A percentile compares a stretch with the other conserved stretches of the same genome.
Conservation (phyloP, 2,329 filamentous ascomycete species). For the Cercospora sp. region DNA sequence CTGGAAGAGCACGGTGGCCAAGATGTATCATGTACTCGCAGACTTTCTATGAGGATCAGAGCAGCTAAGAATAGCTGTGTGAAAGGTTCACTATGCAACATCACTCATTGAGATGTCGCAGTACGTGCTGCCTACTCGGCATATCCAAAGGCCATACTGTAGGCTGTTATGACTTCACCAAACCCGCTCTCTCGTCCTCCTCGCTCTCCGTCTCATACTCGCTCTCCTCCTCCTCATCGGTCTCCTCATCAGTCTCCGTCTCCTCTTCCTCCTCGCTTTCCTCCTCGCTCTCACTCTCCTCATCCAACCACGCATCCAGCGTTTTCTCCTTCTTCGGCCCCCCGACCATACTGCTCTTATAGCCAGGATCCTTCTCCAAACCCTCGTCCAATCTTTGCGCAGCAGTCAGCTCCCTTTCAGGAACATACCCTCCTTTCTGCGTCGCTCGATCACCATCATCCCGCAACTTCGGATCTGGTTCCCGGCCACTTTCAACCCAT, state of each 20-base stretch:
- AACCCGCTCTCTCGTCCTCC: conserved; percentile 46
- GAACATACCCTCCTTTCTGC: conserved; percentile 40
- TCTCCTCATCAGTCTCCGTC: conserved; percentile 51
- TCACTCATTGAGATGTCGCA: not conserved
- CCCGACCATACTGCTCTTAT: conserved; percentile 51
- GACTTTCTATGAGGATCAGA: no score
- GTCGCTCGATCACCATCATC: conserved; percentile 49
- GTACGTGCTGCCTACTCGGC: not conserved
- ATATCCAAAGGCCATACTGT: not conserved
- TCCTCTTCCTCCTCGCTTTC: conserved; percentile 55
- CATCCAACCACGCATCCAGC: conserved; percentile 88
- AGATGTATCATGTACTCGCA: no score
- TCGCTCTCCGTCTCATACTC: conserved; percentile 47
- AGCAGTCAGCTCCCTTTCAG: conserved; percentile 38
- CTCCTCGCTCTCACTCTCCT: conserved; percentile 60
- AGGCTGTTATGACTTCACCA: conserved; percentile 6
- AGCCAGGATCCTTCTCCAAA: conserved; percentile 44
- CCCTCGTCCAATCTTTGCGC: conserved; percentile 66
- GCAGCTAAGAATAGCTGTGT: not conserved
- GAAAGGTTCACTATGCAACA: not conserved
- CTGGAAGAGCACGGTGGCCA: no score
- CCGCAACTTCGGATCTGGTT: conserved; percentile 74
- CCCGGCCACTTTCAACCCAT: conserved; percentile 78
- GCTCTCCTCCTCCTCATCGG: conserved; percentile 49
- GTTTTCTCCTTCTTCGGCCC: conserved; percentile 65